These are phyloP conservation scores for Calonectria honghensis DNA, from an alignment of 2,329 filamentous ascomycete species.

Conservation along the genomic window DNA sequence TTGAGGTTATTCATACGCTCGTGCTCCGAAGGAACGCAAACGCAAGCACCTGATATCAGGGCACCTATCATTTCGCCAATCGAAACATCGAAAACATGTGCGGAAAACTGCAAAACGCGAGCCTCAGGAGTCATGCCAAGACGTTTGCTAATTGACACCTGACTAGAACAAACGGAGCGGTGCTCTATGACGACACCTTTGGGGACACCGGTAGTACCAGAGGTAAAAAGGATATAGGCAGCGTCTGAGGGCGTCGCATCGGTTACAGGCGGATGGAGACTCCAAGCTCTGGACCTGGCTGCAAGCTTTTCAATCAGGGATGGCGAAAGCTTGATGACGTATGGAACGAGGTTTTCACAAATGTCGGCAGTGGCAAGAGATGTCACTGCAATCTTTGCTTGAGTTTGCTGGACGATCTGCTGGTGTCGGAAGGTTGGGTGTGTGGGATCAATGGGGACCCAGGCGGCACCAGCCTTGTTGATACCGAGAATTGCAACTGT, in stretches of 20 bases:
- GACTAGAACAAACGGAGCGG: conserved; percentile 23
- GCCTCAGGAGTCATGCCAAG: conserved; percentile 10
- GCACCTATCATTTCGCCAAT: conserved; percentile 21
- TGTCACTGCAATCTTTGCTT: conserved; percentile 16
- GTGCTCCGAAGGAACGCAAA: conserved; percentile 29
- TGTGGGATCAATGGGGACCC: conserved; percentile 25
- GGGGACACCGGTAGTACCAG: conserved; percentile 42
- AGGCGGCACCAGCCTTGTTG: conserved; percentile 25
- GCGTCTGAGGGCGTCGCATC: conserved; percentile 3
- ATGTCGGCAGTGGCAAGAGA: conserved; percentile 10
- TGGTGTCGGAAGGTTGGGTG: conserved; percentile 22
- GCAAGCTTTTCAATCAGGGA: conserved; percentile 18
- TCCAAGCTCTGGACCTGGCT: background rate
- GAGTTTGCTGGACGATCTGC: conserved; percentile 27
- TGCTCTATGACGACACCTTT: conserved; percentile 50
- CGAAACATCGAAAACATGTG: conserved; percentile 27
- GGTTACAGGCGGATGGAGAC: background rate
- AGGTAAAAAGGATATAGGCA: conserved; percentile 30
- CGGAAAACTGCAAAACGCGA: conserved; percentile 26
- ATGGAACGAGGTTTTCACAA: background rate
- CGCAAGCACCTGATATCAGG: conserved; percentile 17
- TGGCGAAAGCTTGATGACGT: conserved; percentile 17
- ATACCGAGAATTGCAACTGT: conserved; percentile 24
- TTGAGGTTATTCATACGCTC: conserved; percentile 16
- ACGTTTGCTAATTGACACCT: conserved; percentile 15